Evolutionary conservation across 1,284 basidiomycete genomes (phyloP).

Genomic region (Ganoderma lingzhi): DNA sequence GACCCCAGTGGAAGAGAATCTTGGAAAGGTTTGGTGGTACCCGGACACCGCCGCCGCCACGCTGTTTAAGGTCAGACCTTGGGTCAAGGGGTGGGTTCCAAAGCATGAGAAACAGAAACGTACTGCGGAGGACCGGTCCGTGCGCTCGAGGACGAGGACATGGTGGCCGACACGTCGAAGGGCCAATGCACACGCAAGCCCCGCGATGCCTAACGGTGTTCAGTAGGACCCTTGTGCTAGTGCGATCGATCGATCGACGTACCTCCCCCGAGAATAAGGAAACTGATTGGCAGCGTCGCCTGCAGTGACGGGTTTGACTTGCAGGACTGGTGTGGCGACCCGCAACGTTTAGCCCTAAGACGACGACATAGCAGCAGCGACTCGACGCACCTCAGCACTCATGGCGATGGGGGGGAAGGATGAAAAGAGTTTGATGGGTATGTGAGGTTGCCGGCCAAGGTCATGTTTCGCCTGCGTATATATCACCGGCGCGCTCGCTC

Average conservation of each 20-base stretch:
- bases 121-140: constrained; percentile 45
- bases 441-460: background rate
- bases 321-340: constrained; percentile 18
- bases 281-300: constrained; percentile 48
- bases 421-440: background rate
- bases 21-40: constrained; percentile 65
- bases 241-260: constrained; percentile 10
- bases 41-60: constrained; percentile 49
- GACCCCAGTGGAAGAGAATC: constrained; percentile 64
- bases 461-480: constrained; percentile 10
- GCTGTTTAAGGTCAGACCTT: constrained; percentile 11
- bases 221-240: background rate
- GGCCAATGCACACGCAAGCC: constrained; percentile 61
- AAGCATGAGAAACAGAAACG: constrained; percentile 31
- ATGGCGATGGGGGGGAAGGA: background rate
- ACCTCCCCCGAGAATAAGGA: constrained; percentile 60
- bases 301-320: constrained; percentile 32
- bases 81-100: background rate
- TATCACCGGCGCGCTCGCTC: constrained; percentile 10
- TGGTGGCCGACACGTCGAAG: constrained; percentile 62
- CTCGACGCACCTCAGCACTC: constrained; percentile 16
- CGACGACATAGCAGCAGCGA: background rate
- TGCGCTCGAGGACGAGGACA: constrained; percentile 60
- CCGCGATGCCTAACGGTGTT: constrained; percentile 45
- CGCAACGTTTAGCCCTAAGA: background rate